A percentile compares a stretch with the other conserved stretches of the same genome.
Conservation (phyloP, 441 rosid genomes). For the Isatis lusitanica region DNA sequence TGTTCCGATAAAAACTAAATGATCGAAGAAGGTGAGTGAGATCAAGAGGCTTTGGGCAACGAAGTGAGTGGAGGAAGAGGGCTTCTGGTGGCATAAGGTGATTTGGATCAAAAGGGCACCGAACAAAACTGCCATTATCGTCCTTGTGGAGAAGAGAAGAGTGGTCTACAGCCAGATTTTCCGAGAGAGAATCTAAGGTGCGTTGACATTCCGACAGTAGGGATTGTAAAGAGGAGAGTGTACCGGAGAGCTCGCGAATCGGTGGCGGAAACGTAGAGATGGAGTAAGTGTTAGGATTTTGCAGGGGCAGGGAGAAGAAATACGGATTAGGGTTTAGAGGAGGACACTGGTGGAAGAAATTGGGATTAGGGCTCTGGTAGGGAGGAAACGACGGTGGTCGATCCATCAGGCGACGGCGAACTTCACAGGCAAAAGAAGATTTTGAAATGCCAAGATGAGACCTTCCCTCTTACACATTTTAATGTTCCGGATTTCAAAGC, state of each 20-base stretch:
- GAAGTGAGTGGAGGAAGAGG: constrained; percentile 74
- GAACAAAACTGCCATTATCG: constrained; percentile 37
- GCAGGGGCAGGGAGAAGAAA: constrained; percentile 25
- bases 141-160: constrained; percentile 34
- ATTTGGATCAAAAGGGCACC: constrained; percentile 63
- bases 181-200: constrained; percentile 43
- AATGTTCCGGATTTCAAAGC: not conserved
- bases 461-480: not conserved
- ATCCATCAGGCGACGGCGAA: constrained; percentile 35
- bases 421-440: not conserved
- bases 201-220: constrained; percentile 49
- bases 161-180: constrained; percentile 30
- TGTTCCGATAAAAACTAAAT: constrained; percentile 46
- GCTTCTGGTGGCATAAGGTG: constrained; percentile 72
- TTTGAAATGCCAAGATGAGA: not conserved
- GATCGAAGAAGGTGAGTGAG: constrained; percentile 37
- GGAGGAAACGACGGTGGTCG: constrained; percentile 34
- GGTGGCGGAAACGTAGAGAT: constrained; percentile 29
- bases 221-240: constrained; percentile 52
- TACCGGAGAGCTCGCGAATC: constrained; percentile 43
- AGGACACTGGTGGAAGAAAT: constrained; percentile 5
- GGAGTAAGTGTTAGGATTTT: constrained; percentile 26
- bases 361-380: constrained; percentile 34
- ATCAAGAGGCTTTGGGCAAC: constrained; percentile 54
- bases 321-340: constrained; percentile 28